Conservation (phyloP, 768 basidiomycete species). For the Termitomyces sp. region DNA sequence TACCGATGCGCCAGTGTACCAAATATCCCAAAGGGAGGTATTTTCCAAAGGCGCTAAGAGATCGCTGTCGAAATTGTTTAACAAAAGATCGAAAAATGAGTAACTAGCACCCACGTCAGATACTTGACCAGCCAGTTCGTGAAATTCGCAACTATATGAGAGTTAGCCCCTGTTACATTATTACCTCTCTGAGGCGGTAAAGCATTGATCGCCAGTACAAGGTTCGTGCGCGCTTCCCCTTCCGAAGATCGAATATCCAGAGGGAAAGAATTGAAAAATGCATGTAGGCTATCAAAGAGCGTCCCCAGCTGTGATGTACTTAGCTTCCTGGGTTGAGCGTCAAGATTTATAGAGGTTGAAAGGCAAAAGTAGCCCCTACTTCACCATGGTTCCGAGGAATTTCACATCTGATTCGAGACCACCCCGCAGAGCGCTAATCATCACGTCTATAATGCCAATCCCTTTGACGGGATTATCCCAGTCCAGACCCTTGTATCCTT, state of each 20-base stretch:
- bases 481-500: slow-evolving; percentile 39
- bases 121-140: slow-evolving; percentile 50
- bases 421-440: slow-evolving; percentile 44
- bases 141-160: slow-evolving; percentile 25
- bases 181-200: slow-evolving; percentile 12
- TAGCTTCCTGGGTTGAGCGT: slow-evolving; percentile 32
- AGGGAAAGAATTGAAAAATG: slow-evolving; percentile 33
- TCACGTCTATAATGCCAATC: slow-evolving; percentile 30
- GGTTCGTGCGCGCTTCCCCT: slow-evolving; percentile 20
- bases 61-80: slow-evolving; percentile 27
- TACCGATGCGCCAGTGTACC: slow-evolving; percentile 64
- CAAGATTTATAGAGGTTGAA: background rate
- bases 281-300: slow-evolving; percentile 38
- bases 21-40: slow-evolving; percentile 59
- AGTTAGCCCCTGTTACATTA: slow-evolving; percentile 9
- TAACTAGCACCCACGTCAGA: slow-evolving; percentile 39
- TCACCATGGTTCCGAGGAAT: slow-evolving; percentile 42
- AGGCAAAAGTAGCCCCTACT: slow-evolving; percentile 29
- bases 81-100: background rate
- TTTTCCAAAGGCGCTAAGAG: slow-evolving; percentile 46
- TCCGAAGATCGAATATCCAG: slow-evolving; percentile 30
- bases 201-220: slow-evolving; percentile 17
- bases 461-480: slow-evolving; percentile 22
- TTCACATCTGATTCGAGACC: slow-evolving; percentile 39
- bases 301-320: slow-evolving; percentile 23